These are phyloP conservation scores for Plasmodium adleri DNA, from an alignment of 169 alveolate genomes.

Conservation along the genomic window DNA sequence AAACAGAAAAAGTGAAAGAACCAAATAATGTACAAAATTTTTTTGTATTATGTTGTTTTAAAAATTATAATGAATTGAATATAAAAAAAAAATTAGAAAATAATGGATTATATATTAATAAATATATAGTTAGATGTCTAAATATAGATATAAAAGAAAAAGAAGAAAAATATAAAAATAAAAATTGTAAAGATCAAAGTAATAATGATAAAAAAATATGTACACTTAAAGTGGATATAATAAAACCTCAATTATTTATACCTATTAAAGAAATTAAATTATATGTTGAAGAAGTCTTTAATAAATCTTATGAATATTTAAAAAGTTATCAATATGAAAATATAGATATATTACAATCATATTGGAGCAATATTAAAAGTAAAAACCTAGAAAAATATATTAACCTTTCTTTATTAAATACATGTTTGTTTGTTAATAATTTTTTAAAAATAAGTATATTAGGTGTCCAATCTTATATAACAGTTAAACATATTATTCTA, in stretches of 20 bases:
- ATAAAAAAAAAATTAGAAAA: conserved; percentile 15
- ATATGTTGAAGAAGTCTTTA: conserved; percentile 22
- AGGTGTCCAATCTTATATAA: conserved; percentile 34
- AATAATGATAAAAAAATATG: background rate
- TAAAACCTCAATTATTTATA: conserved; percentile 15
- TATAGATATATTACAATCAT: conserved; percentile 34
- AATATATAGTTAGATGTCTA: conserved; percentile 32
- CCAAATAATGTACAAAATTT: background rate
- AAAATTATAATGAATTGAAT: conserved; percentile 8
- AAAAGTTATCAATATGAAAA: conserved; percentile 23
- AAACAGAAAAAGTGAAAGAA: background rate
- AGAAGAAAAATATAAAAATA: background rate
- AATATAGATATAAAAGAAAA: conserved; percentile 11
- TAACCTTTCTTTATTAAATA: conserved; percentile 62
- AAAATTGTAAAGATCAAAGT: background rate
- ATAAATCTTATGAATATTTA: conserved; percentile 31
- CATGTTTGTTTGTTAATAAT: conserved; percentile 40
- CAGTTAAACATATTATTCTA: background rate
- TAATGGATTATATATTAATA: conserved; percentile 41
- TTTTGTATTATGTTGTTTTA: conserved; percentile 58
- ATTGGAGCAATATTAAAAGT: conserved; percentile 57
- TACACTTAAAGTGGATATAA: conserved; percentile 14
- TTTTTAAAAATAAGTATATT: conserved; percentile 29
- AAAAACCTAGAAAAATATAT: conserved; percentile 67
- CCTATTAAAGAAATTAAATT: conserved; percentile 63